Percentiles rank a stretch among this genome's conserved stretches.
These are phyloP conservation scores for Colletotrichum melonis DNA, from an alignment of 2,329 filamentous ascomycete genomes.

Conservation along the genomic window DNA sequence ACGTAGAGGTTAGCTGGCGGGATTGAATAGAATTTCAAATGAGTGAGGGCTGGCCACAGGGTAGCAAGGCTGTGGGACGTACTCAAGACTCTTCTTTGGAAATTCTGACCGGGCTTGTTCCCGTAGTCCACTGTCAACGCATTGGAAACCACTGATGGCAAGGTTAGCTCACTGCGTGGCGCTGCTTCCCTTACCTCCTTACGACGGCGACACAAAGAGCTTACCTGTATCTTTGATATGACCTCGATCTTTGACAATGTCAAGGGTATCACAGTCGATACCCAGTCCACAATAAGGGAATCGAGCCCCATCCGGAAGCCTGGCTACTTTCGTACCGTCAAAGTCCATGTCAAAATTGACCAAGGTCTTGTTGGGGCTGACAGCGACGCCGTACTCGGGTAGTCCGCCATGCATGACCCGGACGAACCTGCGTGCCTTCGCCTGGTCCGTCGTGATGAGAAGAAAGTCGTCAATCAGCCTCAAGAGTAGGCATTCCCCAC, in stretches of 20 bases:
- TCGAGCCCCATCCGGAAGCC: constrained; percentile 49
- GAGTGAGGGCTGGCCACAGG: background rate
- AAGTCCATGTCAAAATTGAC: constrained; percentile 82
- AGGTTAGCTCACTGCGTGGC: background rate
- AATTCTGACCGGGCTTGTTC: constrained; percentile 78
- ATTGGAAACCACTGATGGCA: constrained; percentile 66
- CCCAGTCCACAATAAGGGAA: constrained; percentile 92
- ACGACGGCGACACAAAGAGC: constrained; percentile 38
- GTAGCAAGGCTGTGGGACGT: constrained; percentile 43
- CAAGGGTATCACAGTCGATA: constrained; percentile 80
- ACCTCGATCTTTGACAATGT: constrained; percentile 77
- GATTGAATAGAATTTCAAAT: background rate
- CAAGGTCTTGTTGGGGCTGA: constrained; percentile 83
- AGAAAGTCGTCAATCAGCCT: constrained; percentile 94
- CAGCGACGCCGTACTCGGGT: constrained; percentile 81
- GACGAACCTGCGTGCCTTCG: constrained; percentile 79
- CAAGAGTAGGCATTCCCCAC: constrained; percentile 72
- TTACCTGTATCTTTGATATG: constrained; percentile 62
- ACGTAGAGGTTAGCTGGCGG: constrained; percentile 24
- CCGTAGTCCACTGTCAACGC: constrained; percentile 83
- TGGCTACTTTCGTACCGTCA: constrained; percentile 62
- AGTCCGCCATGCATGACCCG: constrained; percentile 83
- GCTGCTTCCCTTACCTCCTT: background rate
- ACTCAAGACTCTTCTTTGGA: constrained; percentile 83
- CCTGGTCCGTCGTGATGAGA: constrained; percentile 78